A percentile compares a stretch with the other conserved stretches of the same genome.
These are phyloP conservation scores for Acmispon strigosus DNA, from an alignment of 306 rosid species.

Conservation along the genomic window DNA sequence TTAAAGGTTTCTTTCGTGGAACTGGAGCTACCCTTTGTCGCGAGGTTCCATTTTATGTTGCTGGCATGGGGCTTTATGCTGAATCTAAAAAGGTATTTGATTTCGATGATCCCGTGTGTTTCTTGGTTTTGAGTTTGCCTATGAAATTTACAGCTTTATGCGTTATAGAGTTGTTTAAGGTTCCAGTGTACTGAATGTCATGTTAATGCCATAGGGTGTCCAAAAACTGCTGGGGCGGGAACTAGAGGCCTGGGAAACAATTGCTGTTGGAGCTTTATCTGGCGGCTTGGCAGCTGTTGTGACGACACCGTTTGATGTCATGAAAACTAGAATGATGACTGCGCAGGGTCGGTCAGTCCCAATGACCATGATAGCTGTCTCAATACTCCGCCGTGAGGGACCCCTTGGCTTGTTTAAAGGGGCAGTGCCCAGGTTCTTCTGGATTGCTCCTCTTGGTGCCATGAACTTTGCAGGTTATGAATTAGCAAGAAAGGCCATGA, in stretches of 20 bases:
- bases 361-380: conserved; percentile 64
- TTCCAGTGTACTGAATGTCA: no score
- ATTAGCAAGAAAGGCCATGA: conserved; percentile 94
- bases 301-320: conserved; percentile 95
- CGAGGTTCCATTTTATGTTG: conserved; percentile 98
- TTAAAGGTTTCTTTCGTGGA: conserved; percentile 96
- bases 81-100: conserved; percentile 84
- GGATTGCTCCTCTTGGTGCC: conserved; percentile 99
- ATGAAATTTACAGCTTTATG: not conserved
- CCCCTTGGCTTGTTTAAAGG: conserved; percentile 95
- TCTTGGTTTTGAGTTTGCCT: not conserved
- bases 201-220: conserved; percentile 41
- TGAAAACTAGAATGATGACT: conserved; percentile 99
- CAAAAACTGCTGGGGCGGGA: conserved; percentile 71
- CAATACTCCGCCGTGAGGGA: conserved; percentile 79
- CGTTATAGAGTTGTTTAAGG: not conserved
- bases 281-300: conserved; percentile 96
- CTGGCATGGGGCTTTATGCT: conserved; percentile 98
- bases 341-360: conserved; percentile 79
- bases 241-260: conserved; percentile 92
- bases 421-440: conserved; percentile 92
- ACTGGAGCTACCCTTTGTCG: conserved; percentile 98
- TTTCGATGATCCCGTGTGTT: not conserved
- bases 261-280: conserved; percentile 89
- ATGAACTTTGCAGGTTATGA: conserved; percentile 99